Base-by-base conservation (phyloP, 1,284 basidiomycete species). In the Trametes sp. region DNA sequence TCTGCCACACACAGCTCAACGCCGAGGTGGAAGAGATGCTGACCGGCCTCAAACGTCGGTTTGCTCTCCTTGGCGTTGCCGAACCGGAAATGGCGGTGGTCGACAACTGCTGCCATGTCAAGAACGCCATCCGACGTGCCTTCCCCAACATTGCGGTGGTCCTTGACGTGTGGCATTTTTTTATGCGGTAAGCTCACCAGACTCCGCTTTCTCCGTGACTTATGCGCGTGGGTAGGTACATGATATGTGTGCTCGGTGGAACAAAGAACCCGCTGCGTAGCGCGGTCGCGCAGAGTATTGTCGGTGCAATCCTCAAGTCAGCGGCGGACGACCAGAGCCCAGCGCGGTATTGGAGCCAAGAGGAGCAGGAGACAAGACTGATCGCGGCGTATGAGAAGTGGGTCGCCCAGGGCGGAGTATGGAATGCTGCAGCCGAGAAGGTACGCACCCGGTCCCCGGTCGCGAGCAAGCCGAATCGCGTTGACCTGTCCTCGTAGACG, bases 81-180 rank as follows among this genome's bases (percentile, higher is more conserved):
- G 24, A 57, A 2, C 69, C 72, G 1, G 63, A 64, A 33, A 64
- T 67, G 54, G 64, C 55, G 1, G 59, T 70, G 28, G 66, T 62
- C 2, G 72, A 73, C 60, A 73, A 72, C 48, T 73, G 71, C 57
- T 72, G 70, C 54, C 58, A 62, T 31, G 63, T 72, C 6, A 49
- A 59, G 31, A 44, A 9, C 41, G 62, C 61, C 26, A 58, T 69
- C 13, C 11, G 26, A 29, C 33, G 35, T 0, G 55, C 31, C 10
- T 52, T 71, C n/a, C 62, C 63, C 13, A 19, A 44, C 9, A 50
- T 46, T 5, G 23, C 16, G 21, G 31, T 67, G 9, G 42, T 36
- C 9, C 59, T 69, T 0, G 63, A 69, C 46, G 54, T 67, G 0
- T 64, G 51, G 36, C 67, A 69, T 33, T 61, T 62, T 36, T 36